Evolutionary conservation across 2,329 filamentous ascomycete species (phyloP).

Genomic region (Polychaeton citri): DNA sequence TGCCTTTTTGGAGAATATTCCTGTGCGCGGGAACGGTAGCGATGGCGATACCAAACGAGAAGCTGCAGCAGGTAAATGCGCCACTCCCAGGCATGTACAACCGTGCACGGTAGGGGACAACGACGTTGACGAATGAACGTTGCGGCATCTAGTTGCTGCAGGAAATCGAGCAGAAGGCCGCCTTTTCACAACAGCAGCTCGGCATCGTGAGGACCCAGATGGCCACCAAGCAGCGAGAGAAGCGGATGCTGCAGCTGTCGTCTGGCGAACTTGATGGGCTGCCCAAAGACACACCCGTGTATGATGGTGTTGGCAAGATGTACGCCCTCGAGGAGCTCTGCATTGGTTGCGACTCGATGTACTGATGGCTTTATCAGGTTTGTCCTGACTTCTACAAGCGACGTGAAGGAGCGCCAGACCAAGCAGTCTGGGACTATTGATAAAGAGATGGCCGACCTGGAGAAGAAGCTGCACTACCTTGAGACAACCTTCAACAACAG

Average conservation of each 20-base stretch:
- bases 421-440: constrained; percentile 63
- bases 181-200: constrained; percentile 85
- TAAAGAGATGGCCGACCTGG: constrained; percentile 63
- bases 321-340: no score
- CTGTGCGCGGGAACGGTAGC: neutral
- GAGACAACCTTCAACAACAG: constrained; percentile 95
- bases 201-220: constrained; percentile 74
- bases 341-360: neutral
- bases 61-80: constrained; percentile 75
- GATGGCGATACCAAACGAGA: constrained; percentile 92
- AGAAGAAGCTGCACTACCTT: constrained; percentile 82
- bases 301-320: constrained; percentile 97
- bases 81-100: neutral
- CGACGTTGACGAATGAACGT: neutral
- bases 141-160: constrained; percentile 83
- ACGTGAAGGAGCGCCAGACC: constrained; percentile 63
- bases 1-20: neutral
- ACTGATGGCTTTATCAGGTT: constrained; percentile 53
- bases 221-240: constrained; percentile 71
- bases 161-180: constrained; percentile 85
- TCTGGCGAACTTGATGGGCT: constrained; percentile 68
- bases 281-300: constrained; percentile 63
- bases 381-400: constrained; percentile 58
- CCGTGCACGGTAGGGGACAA: neutral
- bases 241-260: constrained; percentile 78